A percentile compares a stretch with the other conserved stretches of the same genome.
These are phyloP conservation scores for Russula earlei DNA, from an alignment of 768 basidiomycete species.

Conservation along the genomic window DNA sequence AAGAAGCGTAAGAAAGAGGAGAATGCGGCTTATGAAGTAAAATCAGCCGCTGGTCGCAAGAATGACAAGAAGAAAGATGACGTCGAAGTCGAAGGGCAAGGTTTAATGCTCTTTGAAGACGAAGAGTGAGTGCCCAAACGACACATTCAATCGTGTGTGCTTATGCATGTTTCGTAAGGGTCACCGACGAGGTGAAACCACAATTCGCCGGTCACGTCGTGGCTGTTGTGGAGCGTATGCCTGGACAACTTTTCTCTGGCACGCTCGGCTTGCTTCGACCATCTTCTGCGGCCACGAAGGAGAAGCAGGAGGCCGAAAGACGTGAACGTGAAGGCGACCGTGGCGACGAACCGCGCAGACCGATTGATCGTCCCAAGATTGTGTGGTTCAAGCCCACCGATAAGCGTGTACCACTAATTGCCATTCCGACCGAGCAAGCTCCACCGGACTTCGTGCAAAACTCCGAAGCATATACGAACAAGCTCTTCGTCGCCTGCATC, in stretches of 20 bases:
- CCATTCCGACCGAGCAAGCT: conserved; percentile 97
- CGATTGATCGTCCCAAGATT: conserved; percentile 91
- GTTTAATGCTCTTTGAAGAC: conserved; percentile 92
- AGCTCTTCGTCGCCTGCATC: conserved; percentile 94
- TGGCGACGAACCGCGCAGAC: conserved; percentile 73
- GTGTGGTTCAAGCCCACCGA: conserved; percentile 99
- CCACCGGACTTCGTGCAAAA: conserved; percentile 94
- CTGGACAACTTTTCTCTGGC: conserved; percentile 95
- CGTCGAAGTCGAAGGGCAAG: conserved; percentile 98
- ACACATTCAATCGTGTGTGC: not conserved
- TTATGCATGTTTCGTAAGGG: conserved; percentile 38
- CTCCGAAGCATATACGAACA: conserved; percentile 82
- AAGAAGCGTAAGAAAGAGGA: conserved; percentile 99
- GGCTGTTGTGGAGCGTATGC: conserved; percentile 99
- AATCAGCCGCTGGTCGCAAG: conserved; percentile 64
- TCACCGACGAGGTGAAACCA: conserved; percentile 96
- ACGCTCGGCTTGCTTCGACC: conserved; percentile 92
- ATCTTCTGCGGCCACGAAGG: conserved; percentile 94
- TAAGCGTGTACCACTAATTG: conserved; percentile 96
- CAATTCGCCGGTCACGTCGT: conserved; percentile 99
- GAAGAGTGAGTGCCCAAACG: conserved; percentile 58
- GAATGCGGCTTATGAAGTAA: conserved; percentile 88
- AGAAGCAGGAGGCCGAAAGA: conserved; percentile 97
- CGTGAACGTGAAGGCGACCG: conserved; percentile 94
- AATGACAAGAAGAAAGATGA: conserved; percentile 99